phyloP scores from a whole-genome alignment of 345 rosid genomes.

The Moricandia moricandioides region DNA sequence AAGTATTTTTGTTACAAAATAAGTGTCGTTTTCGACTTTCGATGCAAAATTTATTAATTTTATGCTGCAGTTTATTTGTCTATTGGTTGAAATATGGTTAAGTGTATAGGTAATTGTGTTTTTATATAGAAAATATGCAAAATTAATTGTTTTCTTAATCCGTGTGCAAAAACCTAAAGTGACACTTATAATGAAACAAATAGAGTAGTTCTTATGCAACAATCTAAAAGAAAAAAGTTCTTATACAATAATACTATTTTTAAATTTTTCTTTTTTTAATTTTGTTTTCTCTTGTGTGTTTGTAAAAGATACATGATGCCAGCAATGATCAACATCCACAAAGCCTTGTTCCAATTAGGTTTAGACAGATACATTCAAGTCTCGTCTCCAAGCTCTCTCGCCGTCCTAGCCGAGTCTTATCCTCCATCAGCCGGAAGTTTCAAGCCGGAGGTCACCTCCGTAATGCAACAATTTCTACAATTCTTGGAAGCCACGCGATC shows the following conservation, averaged over 20 bases:
- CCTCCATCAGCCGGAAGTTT: conserved; percentile 91
- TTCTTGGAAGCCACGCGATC: conserved; percentile 57
- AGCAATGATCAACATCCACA: conserved; percentile 65
- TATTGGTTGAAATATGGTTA: too few relatives aligned
- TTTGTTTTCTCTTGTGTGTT: background rate
- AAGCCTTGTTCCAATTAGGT: conserved; percentile 69
- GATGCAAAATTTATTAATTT: too few relatives aligned
- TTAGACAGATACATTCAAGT: conserved; percentile 65
- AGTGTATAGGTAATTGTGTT: too few relatives aligned
- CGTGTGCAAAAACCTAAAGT: too few relatives aligned
- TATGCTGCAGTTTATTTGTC: too few relatives aligned
- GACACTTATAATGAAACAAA: too few relatives aligned
- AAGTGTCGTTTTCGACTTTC: too few relatives aligned
- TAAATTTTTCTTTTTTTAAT: background rate
- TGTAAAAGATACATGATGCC: conserved; percentile 55
- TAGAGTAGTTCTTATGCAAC: too few relatives aligned
- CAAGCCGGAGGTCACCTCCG: conserved; percentile 49
- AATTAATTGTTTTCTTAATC: too few relatives aligned
- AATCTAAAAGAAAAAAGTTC: too few relatives aligned
- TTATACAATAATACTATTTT: background rate
- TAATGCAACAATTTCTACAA: conserved; percentile 58
- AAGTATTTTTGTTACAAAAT: too few relatives aligned
- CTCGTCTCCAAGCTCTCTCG: conserved; percentile 70
- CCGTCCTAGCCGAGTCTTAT: conserved; percentile 68
- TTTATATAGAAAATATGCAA: too few relatives aligned